Evolutionary conservation across 768 basidiomycete genomes (phyloP).

Genomic region (Amanita jacksonii): DNA sequence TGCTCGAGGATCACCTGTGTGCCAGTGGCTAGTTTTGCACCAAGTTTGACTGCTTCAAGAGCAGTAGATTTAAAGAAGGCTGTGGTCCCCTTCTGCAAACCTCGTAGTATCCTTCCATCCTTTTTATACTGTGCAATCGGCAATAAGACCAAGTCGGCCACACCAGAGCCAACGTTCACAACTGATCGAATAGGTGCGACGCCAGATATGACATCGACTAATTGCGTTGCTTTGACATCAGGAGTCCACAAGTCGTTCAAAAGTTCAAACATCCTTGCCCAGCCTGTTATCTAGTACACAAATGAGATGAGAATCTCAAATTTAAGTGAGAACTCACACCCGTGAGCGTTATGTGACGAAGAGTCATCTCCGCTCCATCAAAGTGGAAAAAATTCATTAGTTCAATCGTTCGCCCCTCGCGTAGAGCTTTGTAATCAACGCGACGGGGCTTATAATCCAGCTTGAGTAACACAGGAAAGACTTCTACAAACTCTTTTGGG

Average conservation of each 20-base stretch:
- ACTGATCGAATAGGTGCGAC: slow-evolving; percentile 93
- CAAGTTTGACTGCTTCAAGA: slow-evolving; percentile 90
- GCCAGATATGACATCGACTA: slow-evolving; percentile 94
- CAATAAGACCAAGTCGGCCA: slow-evolving; percentile 90
- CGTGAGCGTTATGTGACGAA: slow-evolving; percentile 84
- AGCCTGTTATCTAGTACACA: slow-evolving; percentile 74
- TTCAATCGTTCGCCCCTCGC: slow-evolving; percentile 88
- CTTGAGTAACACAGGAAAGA: slow-evolving; percentile 92
- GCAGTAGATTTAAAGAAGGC: slow-evolving; percentile 93
- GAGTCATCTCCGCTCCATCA: slow-evolving; percentile 96
- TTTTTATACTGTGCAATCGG: slow-evolving; percentile 98
- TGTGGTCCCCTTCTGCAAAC: slow-evolving; percentile 88
- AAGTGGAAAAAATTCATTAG: slow-evolving; percentile 99
- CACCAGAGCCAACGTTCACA: slow-evolving; percentile 95
- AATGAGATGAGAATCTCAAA: slow-evolving; percentile 6
- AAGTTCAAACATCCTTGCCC: slow-evolving; percentile 79
- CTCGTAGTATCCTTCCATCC: slow-evolving; percentile 86
- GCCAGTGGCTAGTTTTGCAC: slow-evolving; percentile 89
- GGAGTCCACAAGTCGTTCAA: slow-evolving; percentile 99
- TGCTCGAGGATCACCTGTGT: slow-evolving; percentile 97
- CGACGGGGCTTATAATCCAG: slow-evolving; percentile 97
- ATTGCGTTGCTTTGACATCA: slow-evolving; percentile 96
- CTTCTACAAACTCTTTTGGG: slow-evolving; percentile 76
- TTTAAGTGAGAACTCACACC: slow-evolving; percentile 51
- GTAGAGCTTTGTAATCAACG: slow-evolving; percentile 86